phyloP scores from a whole-genome alignment of 441 rosid species.

The Pelargonium myrrhifolium region DNA sequence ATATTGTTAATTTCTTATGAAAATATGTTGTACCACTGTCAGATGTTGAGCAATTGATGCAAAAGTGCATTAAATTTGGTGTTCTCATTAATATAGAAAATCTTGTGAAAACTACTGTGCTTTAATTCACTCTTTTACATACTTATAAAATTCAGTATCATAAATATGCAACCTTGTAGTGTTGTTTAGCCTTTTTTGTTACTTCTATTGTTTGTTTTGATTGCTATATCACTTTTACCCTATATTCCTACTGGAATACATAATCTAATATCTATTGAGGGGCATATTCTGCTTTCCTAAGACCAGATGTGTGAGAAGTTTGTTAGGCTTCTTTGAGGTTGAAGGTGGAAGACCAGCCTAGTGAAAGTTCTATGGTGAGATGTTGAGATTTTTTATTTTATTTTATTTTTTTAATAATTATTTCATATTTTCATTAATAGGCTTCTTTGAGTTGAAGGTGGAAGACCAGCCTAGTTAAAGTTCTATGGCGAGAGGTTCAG shows the following conservation, averaged over 20 bases:
- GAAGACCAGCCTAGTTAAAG: too few relatives aligned
- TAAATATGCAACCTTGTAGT: background rate
- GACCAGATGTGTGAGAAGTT: background rate
- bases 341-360: background rate
- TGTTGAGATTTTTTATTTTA: too few relatives aligned
- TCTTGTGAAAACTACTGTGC: background rate
- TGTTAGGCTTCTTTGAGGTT: background rate
- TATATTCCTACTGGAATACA: background rate
- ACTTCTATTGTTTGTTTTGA: too few relatives aligned
- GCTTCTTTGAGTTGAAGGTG: slow-evolving; percentile 1
- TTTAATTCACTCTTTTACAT: background rate
- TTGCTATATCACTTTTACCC: background rate
- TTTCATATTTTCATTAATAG: too few relatives aligned
- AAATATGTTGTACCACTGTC: background rate
- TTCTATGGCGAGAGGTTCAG: too few relatives aligned
- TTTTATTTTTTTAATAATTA: too few relatives aligned
- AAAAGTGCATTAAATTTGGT: too few relatives aligned
- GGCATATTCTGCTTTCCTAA: too few relatives aligned
- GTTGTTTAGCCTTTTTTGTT: background rate
- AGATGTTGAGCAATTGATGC: background rate
- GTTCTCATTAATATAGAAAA: background rate
- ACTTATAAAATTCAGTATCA: background rate
- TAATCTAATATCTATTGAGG: background rate
- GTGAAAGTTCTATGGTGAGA: too few relatives aligned
- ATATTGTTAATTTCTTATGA: background rate